Evolutionary conservation across 2,329 filamentous ascomycete genomes (phyloP), one percentile per base, ranked within the genome.

Genomic region (Acarospora socialis): DNA sequence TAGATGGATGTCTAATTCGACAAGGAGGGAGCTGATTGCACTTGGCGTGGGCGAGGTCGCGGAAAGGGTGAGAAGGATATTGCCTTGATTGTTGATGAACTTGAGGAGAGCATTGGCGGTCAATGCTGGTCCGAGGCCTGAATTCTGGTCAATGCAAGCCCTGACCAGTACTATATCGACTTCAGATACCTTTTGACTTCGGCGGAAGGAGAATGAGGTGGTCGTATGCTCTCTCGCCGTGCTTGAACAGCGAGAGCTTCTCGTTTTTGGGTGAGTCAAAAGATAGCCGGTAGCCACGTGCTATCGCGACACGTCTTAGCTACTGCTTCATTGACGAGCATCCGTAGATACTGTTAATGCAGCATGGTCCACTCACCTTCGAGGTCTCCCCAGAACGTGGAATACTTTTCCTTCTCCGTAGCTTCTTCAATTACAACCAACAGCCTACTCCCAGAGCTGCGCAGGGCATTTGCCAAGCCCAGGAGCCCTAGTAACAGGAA

Each of bases 11-110:
- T 94, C 87, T 54, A 94, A 68, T 59, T 95, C 84, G 48, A 81
- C 64, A 31, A 95, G 79, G 35, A 92, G 67, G 24, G 79, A 78
- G 43, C 75, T 73, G 46, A 94, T 61, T 28, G 81, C 73, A 33
- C 71, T 73, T 9, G 87, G 75, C 3, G 79, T 76, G 10, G 77
- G 58, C 29, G 70, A 62, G 35, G 71, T 69, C 43, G 81, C 75
- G 20, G 84, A 84, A 40, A 94, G 75, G 18, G 82, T 74, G 35
- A 95, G 63, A 40, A 98, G 69, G 50, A 98, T 72, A 60, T 98
- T 98, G 55, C 90, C 90, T 37, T 90, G 67, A 35, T 77, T 75
- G 57, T 93, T 90, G 63, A 93, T 63, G 60, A 94, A 98, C 46
- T 95, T 73, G 55, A 95, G 70, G 44, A 98, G 72, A 42, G 77